Percentiles rank a stretch among this genome's conserved stretches.
These are phyloP conservation scores for Zanthoxylum bungeanum DNA, from an alignment of 345 rosid genomes.

Conservation along the genomic window DNA sequence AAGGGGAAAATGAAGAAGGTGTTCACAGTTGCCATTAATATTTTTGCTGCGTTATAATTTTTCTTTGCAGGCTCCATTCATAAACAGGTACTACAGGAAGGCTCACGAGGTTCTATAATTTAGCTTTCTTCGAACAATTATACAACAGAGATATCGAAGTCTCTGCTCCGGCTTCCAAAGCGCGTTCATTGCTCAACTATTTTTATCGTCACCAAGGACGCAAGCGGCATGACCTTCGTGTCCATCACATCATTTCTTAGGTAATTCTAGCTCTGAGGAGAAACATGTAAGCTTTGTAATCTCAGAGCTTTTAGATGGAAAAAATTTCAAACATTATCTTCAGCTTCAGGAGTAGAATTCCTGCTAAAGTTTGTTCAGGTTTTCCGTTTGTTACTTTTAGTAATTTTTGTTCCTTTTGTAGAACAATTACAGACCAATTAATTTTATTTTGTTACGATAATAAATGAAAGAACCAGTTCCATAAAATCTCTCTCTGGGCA, in stretches of 20 bases:
- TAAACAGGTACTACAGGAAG: slow-evolving; percentile 88
- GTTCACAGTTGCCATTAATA: not conserved
- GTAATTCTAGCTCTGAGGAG: slow-evolving; percentile 1
- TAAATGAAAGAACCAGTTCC: not conserved
- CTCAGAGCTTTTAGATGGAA: slow-evolving; percentile 1
- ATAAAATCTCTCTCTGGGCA: no score
- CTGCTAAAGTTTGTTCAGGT: not conserved
- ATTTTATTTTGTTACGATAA: not conserved
- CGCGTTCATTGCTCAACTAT: not conserved
- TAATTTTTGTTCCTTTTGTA: not conserved
- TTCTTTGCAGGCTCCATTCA: slow-evolving; percentile 63
- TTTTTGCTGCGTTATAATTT: not conserved
- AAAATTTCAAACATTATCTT: slow-evolving; percentile 7
- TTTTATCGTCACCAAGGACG: not conserved
- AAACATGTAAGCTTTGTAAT: slow-evolving; percentile 14
- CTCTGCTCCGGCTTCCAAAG: slow-evolving; percentile 8
- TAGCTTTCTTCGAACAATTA: not conserved
- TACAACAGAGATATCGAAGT: not conserved
- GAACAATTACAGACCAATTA: not conserved
- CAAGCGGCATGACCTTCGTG: not conserved
- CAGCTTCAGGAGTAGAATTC: slow-evolving; percentile 4
- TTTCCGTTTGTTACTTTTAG: not conserved
- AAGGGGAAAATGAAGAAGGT: not conserved
- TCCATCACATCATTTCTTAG: slow-evolving; percentile 2
- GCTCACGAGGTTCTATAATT: slow-evolving; percentile 72